phyloP scores from a whole-genome alignment of 805 yeast genomes.

The Zygoascus flipseniorum region DNA sequence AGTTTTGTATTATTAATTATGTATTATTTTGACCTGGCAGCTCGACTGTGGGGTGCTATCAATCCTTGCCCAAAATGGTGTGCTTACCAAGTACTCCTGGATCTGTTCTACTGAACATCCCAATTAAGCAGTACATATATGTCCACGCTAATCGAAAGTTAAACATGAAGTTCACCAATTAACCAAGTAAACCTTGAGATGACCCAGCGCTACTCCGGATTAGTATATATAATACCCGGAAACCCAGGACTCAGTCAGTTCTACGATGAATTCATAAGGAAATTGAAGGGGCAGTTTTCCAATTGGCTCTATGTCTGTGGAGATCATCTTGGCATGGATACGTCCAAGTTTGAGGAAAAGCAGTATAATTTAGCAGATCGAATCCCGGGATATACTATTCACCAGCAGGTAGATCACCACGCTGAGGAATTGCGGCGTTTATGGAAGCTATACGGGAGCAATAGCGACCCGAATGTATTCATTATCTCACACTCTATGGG shows the following conservation, averaged over 20 bases:
- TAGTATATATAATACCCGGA: conserved; percentile 62
- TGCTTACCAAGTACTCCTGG: no score
- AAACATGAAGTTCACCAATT: no score
- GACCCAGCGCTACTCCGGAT: conserved; percentile 1
- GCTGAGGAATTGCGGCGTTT: conserved; percentile 36
- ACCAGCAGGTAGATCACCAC: conserved; percentile 55
- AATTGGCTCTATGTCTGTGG: conserved; percentile 46
- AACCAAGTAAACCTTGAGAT: neutral
- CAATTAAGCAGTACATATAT: no score
- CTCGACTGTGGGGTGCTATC: no score
- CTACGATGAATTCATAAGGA: conserved; percentile 46
- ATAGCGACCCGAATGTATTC: conserved; percentile 30
- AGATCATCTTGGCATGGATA: conserved; percentile 46
- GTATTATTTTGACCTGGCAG: no score
- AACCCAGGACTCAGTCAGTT: conserved; percentile 68
- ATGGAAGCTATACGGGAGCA: conserved; percentile 12
- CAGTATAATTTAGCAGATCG: neutral
- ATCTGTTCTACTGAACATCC: no score
- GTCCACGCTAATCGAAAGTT: no score
- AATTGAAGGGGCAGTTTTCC: conserved; percentile 36
- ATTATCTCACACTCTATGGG: conserved; percentile 71
- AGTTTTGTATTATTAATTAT: no score
- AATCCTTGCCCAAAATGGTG: no score
- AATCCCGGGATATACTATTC: conserved; percentile 24
- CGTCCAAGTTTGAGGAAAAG: neutral